Evolutionary conservation across 1,139 yeast species (phyloP).

Genomic region (Suzukiozyma palmioleophila): DNA sequence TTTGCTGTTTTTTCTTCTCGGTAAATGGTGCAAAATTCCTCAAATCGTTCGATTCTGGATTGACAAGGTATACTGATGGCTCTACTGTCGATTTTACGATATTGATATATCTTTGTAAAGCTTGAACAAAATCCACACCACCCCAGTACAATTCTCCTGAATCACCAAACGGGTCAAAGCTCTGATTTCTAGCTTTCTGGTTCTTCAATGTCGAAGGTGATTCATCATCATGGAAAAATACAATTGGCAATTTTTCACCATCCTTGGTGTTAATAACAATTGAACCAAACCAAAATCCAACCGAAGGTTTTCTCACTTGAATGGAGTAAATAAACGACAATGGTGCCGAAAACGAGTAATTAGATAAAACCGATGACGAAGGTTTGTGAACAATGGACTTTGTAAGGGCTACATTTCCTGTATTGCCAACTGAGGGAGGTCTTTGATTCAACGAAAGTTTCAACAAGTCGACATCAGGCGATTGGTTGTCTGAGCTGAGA

Average conservation of each 20-base stretch:
- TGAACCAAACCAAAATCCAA: constrained; percentile 93
- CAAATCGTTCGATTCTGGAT: constrained; percentile 76
- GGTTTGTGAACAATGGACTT: constrained; percentile 45
- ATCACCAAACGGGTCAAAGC: constrained; percentile 71
- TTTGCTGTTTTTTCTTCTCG: constrained; percentile 15
- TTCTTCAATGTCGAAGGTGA: constrained; percentile 67
- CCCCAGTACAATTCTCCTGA: constrained; percentile 81
- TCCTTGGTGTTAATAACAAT: constrained; percentile 66
- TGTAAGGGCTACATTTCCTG: constrained; percentile 14
- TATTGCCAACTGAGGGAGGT: constrained; percentile 12
- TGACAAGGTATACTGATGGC: constrained; percentile 66
- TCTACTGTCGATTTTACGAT: constrained; percentile 69
- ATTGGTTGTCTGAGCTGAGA: constrained; percentile 22
- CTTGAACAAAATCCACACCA: constrained; percentile 68
- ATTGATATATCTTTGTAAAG: constrained; percentile 50
- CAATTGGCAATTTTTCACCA: constrained; percentile 69
- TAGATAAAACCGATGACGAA: constrained; percentile 45
- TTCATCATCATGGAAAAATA: constrained; percentile 91
- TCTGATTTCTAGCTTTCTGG: constrained; percentile 53
- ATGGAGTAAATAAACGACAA: constrained; percentile 66
- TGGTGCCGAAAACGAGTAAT: constrained; percentile 63
- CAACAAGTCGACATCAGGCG: constrained; percentile 11
- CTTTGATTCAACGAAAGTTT: constrained; percentile 18
- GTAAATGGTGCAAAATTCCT: constrained; percentile 69
- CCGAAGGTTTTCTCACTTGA: constrained; percentile 77